Evolutionary conservation across 1,139 yeast species (phyloP), one percentile per base, ranked within the genome.

Genomic region (Saccharomyces hybrid): DNA sequence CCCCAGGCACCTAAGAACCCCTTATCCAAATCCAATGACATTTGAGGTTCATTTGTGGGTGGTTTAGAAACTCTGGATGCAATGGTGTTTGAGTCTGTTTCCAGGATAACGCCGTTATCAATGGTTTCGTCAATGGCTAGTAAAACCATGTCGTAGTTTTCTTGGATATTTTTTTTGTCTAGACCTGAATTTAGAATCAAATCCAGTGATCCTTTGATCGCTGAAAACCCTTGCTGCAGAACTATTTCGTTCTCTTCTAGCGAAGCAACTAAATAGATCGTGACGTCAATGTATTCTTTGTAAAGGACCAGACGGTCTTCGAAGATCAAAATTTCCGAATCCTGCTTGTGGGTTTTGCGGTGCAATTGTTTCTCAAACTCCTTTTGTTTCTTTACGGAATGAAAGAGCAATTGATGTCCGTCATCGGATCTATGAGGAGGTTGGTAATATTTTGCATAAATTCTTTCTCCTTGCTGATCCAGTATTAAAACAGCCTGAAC

Each of bases 51-150:
- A 57, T 77, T 79, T 28, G 80, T 72, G 38, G 97, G 97, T 31
- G 95, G 84, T 62, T 83, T 82, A 34, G 97, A 87, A 16, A 91
- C 97, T 71, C 99, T 80, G 19, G 95, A 82, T 4, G 91, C 93
- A 64, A 93, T 88, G 51, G 89, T 83, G 48, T 86, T 82, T 2
- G 96, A 84, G 66, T 93, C 98, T 47, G 90, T 86, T 72, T 93
- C 98, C 63, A 95, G 78, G 59, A 95, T 84, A 60, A 93, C 83
- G 28, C 98, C 97, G 58, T 88, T 95, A 69, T 93, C 99, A 55
- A 93, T 78, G 26, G 95, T 81, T 73, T 93, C 99, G 71, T 93
- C 99, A 50, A 91, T 80, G 8, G 95, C 89, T 70, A 93, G 79
- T 51, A 88, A 78, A 51, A 90, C 85, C 76, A 88, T 77, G 71